These are phyloP conservation scores for Withania somnifera DNA, from an alignment of 305 asterid genomes.

Conservation along the genomic window DNA sequence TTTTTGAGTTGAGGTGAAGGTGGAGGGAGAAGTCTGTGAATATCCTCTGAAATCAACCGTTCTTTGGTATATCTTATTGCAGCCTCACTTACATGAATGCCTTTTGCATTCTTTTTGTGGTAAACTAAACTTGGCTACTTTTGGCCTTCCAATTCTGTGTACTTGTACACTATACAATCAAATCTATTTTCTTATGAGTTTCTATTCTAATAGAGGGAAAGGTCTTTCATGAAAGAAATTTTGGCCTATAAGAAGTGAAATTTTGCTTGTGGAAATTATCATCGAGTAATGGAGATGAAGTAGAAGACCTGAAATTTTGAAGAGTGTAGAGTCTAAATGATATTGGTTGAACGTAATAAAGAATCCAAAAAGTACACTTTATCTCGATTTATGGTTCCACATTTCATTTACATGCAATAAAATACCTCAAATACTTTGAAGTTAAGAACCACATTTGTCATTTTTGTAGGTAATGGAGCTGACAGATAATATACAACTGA, in stretches of 20 bases:
- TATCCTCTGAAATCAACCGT: neutral
- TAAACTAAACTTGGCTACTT: neutral
- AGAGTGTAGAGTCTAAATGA: neutral
- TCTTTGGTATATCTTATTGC: neutral
- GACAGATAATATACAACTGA: slow-evolving; percentile 11
- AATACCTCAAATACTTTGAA: neutral
- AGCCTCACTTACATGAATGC: neutral
- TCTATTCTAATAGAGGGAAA: neutral
- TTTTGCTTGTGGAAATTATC: neutral
- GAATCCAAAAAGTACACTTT: neutral
- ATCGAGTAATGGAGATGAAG: neutral
- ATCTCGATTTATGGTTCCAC: neutral
- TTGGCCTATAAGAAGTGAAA: neutral
- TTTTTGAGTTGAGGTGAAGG: neutral
- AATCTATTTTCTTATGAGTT: neutral
- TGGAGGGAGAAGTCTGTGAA: neutral
- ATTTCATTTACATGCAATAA: neutral
- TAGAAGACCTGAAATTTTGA: neutral
- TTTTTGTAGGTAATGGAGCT: slow-evolving; percentile 3
- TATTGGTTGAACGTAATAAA: neutral
- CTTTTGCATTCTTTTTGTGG: neutral
- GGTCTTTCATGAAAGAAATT: neutral
- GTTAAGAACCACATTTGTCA: neutral
- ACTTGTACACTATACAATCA: neutral
- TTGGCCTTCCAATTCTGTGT: neutral